Base-by-base conservation (phyloP, 768 basidiomycete genomes). In the Amanita phalloides region DNA sequence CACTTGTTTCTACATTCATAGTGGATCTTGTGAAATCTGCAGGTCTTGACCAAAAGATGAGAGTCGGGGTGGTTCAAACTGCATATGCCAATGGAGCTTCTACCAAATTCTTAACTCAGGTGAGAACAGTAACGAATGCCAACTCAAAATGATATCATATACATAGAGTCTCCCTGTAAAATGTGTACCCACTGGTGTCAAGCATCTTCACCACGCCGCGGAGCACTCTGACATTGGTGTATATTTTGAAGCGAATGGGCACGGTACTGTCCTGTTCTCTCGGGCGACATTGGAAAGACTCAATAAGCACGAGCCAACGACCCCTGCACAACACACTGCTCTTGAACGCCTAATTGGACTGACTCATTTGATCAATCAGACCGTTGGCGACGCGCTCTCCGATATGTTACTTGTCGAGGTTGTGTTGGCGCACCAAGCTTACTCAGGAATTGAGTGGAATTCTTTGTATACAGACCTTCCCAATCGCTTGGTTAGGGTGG, bases 231-330 rank as follows among this genome's bases (percentile, higher is more conserved):
- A 91, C 62, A 77, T 99, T 51, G 96, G 96, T n/a, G 90, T 99
- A 42, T 99, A 99, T 69, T 99, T 99, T 61, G 96, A 99, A 66
- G 96, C 96, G 32, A 99, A 99, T 64, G 96, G 96, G 2, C 96
- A 99, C 60, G 96, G 96, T 30, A 99, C 96, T 2, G 91, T 98
- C 44, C 68, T 98, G 51, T 98, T 99, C 71, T 97, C 96, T 10
- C 78, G 75, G 6, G 64, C 76, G 17, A 86, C 91, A 3, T 75
- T 84, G 51, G 71, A 78, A 21, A 76, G 65, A 42, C 72, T 99
- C 37, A 60, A 69, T 28, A 67, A 70, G 21, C 72, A 89, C 61
- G 72, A 86, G 57, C 86, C 95, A 2, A 77, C 81, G 37, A 90
- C 90, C 2, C 83, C 89, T 20, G 86, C 87, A 8, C 90, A 95